Evolutionary conservation across 169 alveolate genomes (phyloP).

Genomic region (Eimeria maxima): DNA sequence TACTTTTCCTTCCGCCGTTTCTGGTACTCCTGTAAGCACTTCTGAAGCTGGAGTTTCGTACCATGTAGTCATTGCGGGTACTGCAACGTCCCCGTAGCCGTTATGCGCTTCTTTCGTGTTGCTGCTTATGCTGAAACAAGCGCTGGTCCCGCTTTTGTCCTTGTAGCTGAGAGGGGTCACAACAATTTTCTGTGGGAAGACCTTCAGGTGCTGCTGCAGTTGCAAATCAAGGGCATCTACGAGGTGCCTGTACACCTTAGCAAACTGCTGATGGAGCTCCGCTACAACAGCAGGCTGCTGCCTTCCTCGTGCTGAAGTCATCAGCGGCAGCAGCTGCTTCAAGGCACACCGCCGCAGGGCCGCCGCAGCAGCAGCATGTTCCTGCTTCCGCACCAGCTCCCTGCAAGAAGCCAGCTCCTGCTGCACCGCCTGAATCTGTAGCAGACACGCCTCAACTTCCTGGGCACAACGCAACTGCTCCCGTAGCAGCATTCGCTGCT

Average conservation of each 20-base stretch:
- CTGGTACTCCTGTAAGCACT: background rate
- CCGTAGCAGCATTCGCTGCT: slow-evolving; percentile 20
- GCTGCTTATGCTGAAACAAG: background rate
- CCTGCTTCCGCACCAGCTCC: background rate
- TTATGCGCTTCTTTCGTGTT: background rate
- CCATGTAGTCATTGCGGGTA: background rate
- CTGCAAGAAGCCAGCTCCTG: background rate
- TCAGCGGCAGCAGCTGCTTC: slow-evolving; percentile 33
- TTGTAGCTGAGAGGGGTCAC: background rate
- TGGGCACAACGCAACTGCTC: slow-evolving; percentile 8
- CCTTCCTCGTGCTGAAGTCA: background rate
- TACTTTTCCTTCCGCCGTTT: background rate
- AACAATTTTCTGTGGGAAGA: background rate
- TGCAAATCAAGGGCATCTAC: slow-evolving; percentile 34
- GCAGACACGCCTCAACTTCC: slow-evolving; percentile 23
- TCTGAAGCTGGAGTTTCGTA: background rate
- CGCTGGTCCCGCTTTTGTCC: background rate
- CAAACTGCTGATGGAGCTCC: slow-evolving; percentile 50
- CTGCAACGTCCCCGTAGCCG: background rate
- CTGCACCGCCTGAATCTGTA: slow-evolving; percentile 39
- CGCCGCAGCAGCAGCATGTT: slow-evolving; percentile 26
- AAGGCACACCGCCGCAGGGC: background rate
- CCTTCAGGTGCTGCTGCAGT: slow-evolving; percentile 36
- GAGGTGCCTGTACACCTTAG: slow-evolving; percentile 29
- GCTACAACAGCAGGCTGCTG: slow-evolving; percentile 14